Evolutionary conservation across 2,329 filamentous ascomycete genomes (phyloP), one percentile per base, ranked within the genome.

Genomic region (Beauveria australis): DNA sequence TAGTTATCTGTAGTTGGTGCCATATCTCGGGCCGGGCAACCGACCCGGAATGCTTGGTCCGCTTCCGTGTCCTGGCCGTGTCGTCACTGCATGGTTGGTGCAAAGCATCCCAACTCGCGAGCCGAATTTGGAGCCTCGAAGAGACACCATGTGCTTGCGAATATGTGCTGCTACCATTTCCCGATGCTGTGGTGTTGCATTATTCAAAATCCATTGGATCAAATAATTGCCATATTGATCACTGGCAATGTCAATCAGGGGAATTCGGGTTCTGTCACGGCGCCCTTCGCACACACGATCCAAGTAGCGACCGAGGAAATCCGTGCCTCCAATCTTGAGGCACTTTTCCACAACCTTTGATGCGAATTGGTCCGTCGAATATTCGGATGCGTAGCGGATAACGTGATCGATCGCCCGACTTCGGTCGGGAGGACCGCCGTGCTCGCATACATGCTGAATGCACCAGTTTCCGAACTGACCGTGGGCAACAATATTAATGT

Each of bases 391-490:
- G 75, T 91, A 96, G 64, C 88, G 88, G 66, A 99, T 89, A 69
- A 99, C 93, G 73, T 97, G 93, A 67, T 99, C 93, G 69, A 97
- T 88, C 49, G 95, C 94, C 66, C 92, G 89, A 75, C 89, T 93
- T 68, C 93, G 92, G 74, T 99, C 95, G 46, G 88, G 87, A 37
- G 92, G 89, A 61, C 89, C 89, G 55, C 95, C 93, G 71, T 99
- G 94, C 74, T 99, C 94, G 75, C 94, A 99, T 68, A 99, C 92
- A 75, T 99, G 94, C 76, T 99, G 94, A 69, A 99, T 97, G 78
- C 94, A 99, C 94, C 94, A 99, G 73, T 99, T 99, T 60, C 94
- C 94, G 71, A 99, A 99, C 72, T 99, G 94, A 28, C 94, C 94
- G 72, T 97, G 93, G 62, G 94, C 90, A 69, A 99, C 92, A 64